Percentiles rank a stretch among this genome's conserved stretches.
These are phyloP conservation scores for Oryza glumipatula DNA, from an alignment of 176 grass and related monocot genomes.

Conservation along the genomic window DNA sequence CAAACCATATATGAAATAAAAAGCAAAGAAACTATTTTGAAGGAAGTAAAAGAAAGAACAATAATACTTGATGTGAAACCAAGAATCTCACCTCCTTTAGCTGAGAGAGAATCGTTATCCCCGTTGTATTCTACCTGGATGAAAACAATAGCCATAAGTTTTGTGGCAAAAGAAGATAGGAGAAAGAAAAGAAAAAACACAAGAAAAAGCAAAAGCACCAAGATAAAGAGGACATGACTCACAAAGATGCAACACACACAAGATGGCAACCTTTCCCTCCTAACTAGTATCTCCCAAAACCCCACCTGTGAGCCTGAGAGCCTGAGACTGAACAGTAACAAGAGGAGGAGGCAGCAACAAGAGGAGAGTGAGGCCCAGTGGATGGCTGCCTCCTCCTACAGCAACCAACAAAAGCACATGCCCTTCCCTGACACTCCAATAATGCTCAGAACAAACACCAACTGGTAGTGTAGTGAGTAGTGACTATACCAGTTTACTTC, in stretches of 20 bases:
- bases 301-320: slow-evolving; percentile 1
- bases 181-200: not conserved
- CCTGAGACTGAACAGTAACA: not conserved
- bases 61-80: slow-evolving; percentile 3
- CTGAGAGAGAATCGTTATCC: slow-evolving; percentile 22
- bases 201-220: slow-evolving; percentile 21
- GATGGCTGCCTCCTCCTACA: slow-evolving; percentile 33
- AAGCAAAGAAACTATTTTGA: not conserved
- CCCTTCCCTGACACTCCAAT: slow-evolving; percentile 14
- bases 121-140: slow-evolving; percentile 8
- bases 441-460: not conserved
- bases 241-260: slow-evolving; percentile 29
- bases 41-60: not conserved
- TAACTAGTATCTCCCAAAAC: not conserved
- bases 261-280: slow-evolving; percentile 27
- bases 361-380: slow-evolving; percentile 26
- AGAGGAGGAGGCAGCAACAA: not conserved
- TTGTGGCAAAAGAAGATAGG: not conserved
- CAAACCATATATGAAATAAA: not conserved
- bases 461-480: not conserved
- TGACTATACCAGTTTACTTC: not conserved
- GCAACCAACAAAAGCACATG: slow-evolving; percentile 33
- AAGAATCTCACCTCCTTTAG: slow-evolving; percentile 28
- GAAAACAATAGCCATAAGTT: slow-evolving; percentile 17
- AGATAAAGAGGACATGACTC: slow-evolving; percentile 23